Base-by-base conservation (phyloP, 2,329 filamentous ascomycete species). In the Xylariaceae sp. region DNA sequence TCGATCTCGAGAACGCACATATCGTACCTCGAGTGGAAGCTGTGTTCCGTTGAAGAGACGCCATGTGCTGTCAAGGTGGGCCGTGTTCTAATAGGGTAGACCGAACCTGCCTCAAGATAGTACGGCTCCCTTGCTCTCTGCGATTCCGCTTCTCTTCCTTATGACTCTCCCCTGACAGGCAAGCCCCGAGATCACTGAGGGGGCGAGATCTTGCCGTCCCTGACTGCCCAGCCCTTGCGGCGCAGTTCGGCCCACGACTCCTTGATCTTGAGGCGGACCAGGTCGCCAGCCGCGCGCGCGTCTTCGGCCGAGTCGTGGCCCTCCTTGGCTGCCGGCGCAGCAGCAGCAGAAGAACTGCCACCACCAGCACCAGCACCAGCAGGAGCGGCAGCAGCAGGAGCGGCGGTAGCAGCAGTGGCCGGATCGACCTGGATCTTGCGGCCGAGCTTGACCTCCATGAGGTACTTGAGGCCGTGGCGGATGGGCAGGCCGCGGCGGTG, bases 241-340 rank as follows among this genome's bases (percentile, higher is more conserved):
- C 75, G 70, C 67, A 92, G 65, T 19, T 61, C 58, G 41, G 70
- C 74, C 85, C 87, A 94, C 41, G 77, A 70, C 35, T 81, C 69
- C 33, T 67, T 70, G 5, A 93, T 70, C 56, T 79, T 84, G 31
- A 77, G 68, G 29, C 83, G 67, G 0, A 94, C 84, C 32, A 98
- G 59, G 39, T 96, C 88, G 1, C 90, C 92, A 0, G 93, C 90
- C 0, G 89, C 85, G 29, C 81, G 73, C 1, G 92, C 87, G 53
- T 98, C 92, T 57, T 98, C 92, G 17, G 81, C 82, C 17, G 86
- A 94, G 61, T 98, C 92, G 57, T 98, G 92, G 0, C 92, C 92
- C 14, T 64, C 47, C 14, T 65, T 56, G 28, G 62, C 57, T 3
- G 57, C 59, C 0, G 49, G 47, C 3, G 58, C 60, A 62, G 11